A percentile compares a stretch with the other conserved stretches of the same genome.
These are phyloP conservation scores for Selenicereus undatus DNA, from an alignment of 148 eudicot genomes.

Conservation along the genomic window DNA sequence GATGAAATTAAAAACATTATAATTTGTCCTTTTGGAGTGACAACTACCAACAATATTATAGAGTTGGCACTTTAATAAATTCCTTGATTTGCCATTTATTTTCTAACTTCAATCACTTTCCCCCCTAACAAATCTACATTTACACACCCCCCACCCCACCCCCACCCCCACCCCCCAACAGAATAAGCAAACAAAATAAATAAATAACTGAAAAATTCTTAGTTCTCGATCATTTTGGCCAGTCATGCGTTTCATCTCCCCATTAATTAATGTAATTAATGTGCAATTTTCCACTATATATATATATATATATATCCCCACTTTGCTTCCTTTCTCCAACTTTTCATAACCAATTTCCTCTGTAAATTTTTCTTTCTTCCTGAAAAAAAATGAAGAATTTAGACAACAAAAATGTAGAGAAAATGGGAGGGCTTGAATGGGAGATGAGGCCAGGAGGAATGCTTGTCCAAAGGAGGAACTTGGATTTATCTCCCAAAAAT, in stretches of 20 bases:
- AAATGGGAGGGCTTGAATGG: conserved; percentile 39
- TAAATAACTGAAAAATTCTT: background rate
- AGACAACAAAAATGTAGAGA: conserved; percentile 16
- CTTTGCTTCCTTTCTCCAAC: conserved; percentile 12
- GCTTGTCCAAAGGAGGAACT: conserved; percentile 64
- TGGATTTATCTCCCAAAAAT: conserved; percentile 32
- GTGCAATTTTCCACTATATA: background rate
- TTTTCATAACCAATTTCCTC: no score
- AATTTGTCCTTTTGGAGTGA: no score
- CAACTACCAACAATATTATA: background rate
- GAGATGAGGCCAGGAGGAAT: conserved; percentile 82
- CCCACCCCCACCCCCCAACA: background rate
- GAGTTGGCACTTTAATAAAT: background rate
- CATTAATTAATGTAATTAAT: background rate
- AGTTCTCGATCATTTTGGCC: conserved; percentile 6
- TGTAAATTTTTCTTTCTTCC: background rate
- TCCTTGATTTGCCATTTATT: background rate
- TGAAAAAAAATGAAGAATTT: conserved; percentile 26
- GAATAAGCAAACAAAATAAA: background rate
- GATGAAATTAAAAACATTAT: background rate
- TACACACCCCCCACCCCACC: background rate
- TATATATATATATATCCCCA: conserved; percentile 10
- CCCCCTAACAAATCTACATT: conserved; percentile 4
- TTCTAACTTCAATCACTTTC: background rate
- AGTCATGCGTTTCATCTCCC: conserved; percentile 20